A percentile compares a stretch with the other conserved stretches of the same genome.
Conservation (phyloP, 2,329 filamentous ascomycete genomes). For the Alternaria brassicae region DNA sequence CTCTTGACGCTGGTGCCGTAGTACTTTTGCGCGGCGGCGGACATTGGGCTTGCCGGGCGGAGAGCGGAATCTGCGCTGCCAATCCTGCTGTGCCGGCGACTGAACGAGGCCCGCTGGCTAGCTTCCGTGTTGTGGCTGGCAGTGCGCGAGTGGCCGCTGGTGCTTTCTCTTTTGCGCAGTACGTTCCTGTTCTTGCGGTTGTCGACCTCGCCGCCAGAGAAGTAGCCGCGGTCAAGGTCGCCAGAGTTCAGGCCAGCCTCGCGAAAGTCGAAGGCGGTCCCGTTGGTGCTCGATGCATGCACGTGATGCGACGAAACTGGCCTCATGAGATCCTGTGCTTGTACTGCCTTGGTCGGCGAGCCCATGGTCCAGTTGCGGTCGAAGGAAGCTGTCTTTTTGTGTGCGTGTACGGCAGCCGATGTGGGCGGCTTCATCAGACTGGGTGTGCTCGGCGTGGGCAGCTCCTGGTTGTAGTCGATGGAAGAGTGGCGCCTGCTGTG, state of each 20-base stretch:
- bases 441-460: conserved; percentile 32
- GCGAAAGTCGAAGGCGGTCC: conserved; percentile 32
- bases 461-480: conserved; percentile 69
- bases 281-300: conserved; percentile 42
- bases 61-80: conserved; percentile 78
- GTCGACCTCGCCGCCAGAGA: conserved; percentile 87
- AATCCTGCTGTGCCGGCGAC: conserved; percentile 74
- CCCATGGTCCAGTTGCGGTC: conserved; percentile 66
- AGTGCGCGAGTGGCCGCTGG: conserved; percentile 68
- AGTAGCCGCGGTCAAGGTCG: conserved; percentile 88
- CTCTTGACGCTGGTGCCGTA: conserved; percentile 60
- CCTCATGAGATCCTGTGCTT: conserved; percentile 35
- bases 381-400: conserved; percentile 65
- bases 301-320: conserved; percentile 46
- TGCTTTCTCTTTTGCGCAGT: conserved; percentile 73
- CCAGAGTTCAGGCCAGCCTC: conserved; percentile 41
- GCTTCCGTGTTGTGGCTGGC: conserved; percentile 72
- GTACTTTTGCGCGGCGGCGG: conserved; percentile 72
- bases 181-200: conserved; percentile 74
- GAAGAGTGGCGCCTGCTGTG: conserved; percentile 89
- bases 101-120: conserved; percentile 67
- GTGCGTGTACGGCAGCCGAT: conserved; percentile 36
- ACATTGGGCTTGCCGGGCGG: conserved; percentile 61
- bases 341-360: conserved; percentile 40
- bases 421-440: conserved; percentile 29